A percentile compares a stretch with the other conserved stretches of the same genome.
Evolutionary conservation across 176 grass and related monocot genomes (phyloP).

Genomic region (Avena insularis): DNA sequence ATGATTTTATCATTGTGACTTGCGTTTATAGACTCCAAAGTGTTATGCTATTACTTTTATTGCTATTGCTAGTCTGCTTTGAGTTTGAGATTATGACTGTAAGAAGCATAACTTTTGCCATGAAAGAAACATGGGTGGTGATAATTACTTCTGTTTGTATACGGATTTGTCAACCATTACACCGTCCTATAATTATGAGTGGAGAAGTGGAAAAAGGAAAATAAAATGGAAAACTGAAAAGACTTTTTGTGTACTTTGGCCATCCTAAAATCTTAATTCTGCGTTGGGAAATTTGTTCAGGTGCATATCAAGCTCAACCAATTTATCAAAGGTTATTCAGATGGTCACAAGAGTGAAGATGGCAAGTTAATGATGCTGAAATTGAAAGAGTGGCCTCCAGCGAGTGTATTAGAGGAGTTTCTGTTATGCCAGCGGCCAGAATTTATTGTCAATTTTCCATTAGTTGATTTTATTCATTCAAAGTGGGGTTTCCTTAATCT

Average conservation of each 20-base stretch:
- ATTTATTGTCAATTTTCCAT: slow-evolving; percentile 93
- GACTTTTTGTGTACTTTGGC: neutral
- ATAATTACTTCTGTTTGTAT: slow-evolving; percentile 8
- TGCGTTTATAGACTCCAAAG: slow-evolving; percentile 12
- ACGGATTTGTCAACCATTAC: neutral
- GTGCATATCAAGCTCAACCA: slow-evolving; percentile 80
- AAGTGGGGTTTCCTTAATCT: slow-evolving; percentile 96
- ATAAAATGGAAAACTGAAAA: slow-evolving; percentile 8
- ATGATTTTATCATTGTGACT: slow-evolving; percentile 1
- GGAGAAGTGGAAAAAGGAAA: neutral
- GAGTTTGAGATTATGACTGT: slow-evolving; percentile 11
- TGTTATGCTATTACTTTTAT: slow-evolving; percentile 17
- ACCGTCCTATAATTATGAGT: neutral
- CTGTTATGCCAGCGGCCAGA: slow-evolving; percentile 89
- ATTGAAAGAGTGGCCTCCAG: slow-evolving; percentile 84
- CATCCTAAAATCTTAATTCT: slow-evolving; percentile 34
- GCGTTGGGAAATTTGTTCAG: slow-evolving; percentile 53
- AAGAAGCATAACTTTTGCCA: slow-evolving; percentile 20
- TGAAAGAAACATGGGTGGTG: neutral
- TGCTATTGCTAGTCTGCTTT: slow-evolving; percentile 26
- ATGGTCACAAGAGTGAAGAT: slow-evolving; percentile 52
- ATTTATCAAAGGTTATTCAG: slow-evolving; percentile 92
- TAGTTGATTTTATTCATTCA: slow-evolving; percentile 96
- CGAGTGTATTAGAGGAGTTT: slow-evolving; percentile 77
- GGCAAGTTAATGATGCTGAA: slow-evolving; percentile 67